Evolutionary conservation across 108 stramenopile species (phyloP).

Genomic region (Phaeodactylum tricornutum): DNA sequence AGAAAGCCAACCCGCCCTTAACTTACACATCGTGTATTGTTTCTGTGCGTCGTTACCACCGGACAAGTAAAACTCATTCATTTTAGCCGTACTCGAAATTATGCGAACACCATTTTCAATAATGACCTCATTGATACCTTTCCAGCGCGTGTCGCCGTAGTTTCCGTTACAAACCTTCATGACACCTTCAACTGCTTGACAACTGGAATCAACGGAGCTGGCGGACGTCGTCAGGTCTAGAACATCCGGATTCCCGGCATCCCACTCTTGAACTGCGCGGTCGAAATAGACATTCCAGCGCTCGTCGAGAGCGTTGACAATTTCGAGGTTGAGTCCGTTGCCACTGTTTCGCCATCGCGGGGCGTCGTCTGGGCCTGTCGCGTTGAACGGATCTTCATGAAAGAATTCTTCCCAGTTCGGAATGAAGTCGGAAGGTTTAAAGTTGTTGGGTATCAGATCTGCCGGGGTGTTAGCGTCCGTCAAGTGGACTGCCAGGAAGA

Average conservation of each 20-base stretch:
- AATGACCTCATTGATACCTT: constrained; percentile 6
- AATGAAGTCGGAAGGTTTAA: too few relatives aligned
- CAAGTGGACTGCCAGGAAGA: too few relatives aligned
- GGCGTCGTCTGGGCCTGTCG: constrained; percentile 1
- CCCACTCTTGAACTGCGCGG: constrained; percentile 49
- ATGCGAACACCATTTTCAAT: constrained; percentile 12
- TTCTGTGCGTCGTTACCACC: constrained; percentile 25
- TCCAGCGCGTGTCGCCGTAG: constrained; percentile 31
- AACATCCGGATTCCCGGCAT: constrained; percentile 57
- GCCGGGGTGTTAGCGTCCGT: too few relatives aligned
- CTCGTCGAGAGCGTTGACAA: constrained; percentile 49
- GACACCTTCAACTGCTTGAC: constrained; percentile 17
- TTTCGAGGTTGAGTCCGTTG: constrained; percentile 37
- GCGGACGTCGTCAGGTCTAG: constrained; percentile 22
- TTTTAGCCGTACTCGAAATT: constrained; percentile 25
- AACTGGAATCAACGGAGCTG: constrained; percentile 26
- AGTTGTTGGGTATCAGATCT: too few relatives aligned
- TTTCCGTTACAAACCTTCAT: constrained; percentile 58
- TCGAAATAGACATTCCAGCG: constrained; percentile 46
- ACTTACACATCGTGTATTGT: constrained; percentile 32
- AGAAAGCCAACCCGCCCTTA: not conserved
- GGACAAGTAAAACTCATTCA: constrained; percentile 45
- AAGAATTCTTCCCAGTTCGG: constrained; percentile 3
- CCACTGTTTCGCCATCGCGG: constrained; percentile 21
- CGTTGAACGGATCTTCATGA: constrained; percentile 4